Percentiles rank a stretch among this genome's conserved stretches.
These are phyloP conservation scores for Xylaria multiplex DNA, from an alignment of 2,329 filamentous ascomycete species.

Conservation along the genomic window DNA sequence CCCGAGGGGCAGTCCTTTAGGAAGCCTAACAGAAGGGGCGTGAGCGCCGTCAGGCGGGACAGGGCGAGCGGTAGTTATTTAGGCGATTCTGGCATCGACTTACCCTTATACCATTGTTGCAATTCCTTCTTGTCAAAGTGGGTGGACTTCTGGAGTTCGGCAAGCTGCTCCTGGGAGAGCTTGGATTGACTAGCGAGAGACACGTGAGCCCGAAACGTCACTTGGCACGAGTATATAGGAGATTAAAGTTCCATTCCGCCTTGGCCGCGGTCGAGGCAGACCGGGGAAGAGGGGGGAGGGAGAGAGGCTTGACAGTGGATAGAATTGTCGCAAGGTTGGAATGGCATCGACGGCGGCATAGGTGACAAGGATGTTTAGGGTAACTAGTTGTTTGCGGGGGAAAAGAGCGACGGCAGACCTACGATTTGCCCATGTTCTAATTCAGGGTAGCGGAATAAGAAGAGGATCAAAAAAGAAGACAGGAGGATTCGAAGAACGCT, in stretches of 20 bases:
- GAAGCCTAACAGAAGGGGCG: constrained; percentile 72
- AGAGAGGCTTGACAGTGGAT: constrained; percentile 2
- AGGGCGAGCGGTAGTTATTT: background rate
- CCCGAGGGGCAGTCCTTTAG: constrained; percentile 97
- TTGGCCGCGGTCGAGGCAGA: background rate
- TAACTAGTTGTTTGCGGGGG: constrained; percentile 22
- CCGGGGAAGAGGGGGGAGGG: background rate
- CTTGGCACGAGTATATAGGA: background rate
- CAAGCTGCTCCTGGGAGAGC: constrained; percentile 94
- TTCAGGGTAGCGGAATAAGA: constrained; percentile 16
- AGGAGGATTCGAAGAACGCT: background rate
- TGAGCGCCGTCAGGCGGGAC: constrained; percentile 24
- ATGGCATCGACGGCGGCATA: background rate
- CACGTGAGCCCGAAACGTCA: constrained; percentile 28
- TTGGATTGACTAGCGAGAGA: constrained; percentile 83
- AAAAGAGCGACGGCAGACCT: constrained; percentile 37
- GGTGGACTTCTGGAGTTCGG: constrained; percentile 93
- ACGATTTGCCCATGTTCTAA: constrained; percentile 48
- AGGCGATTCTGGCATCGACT: constrained; percentile 42
- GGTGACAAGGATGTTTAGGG: constrained; percentile 26
- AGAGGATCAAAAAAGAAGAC: background rate
- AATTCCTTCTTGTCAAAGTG: constrained; percentile 99
- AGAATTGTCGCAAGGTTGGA: constrained; percentile 25
- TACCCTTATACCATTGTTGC: constrained; percentile 99
- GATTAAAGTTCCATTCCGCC: background rate